Base-by-base conservation (phyloP, 2,329 filamentous ascomycete genomes). In the Cadophora luteo-olivacea region DNA sequence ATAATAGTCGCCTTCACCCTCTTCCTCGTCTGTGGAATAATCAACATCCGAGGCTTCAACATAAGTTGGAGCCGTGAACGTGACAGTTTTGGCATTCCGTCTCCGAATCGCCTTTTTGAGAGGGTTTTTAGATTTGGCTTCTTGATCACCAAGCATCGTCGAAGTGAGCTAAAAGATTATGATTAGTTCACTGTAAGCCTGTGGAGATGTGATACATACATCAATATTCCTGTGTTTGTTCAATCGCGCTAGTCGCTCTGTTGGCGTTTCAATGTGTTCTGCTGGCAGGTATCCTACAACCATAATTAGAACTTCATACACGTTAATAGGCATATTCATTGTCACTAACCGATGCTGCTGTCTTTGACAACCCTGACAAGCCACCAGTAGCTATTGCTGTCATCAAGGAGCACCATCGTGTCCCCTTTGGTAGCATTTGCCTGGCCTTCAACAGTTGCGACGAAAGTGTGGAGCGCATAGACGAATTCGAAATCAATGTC, bases 351-450 rank as follows among this genome's bases (percentile, higher is more conserved):
- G 80, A 99, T 99, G 79, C 94, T 98, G 79, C 92, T 97, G 81
- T 99, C 96, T 80, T 98, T 98, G 64, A 98, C 94, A 57, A 99
- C 92, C 72, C 95, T 88, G 16, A 99, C 96, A 70, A 99, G 87
- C 96, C 96, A 99, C 96, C 96, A 99, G 80, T 99, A 99, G 82
- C 94, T 98, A 82, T 99, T 99, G 82, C 94, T 98, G 77, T 99
- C 96, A 77, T 99, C 96, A 25, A 99, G 87, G 72, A 99, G 85
- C 65, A 98, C 95, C 96, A 99, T 99, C 16, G 95, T 98, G 78
- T 99, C 96, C 63, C 96, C 96, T 82, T 99, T 99, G 41, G 93
- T 97, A 68, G 96, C 96, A 83, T 98, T 99, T 71, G 96, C 96
- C 81, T 99, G 96, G 33, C 96, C 96, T 81, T 99, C 96, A 61